Percentiles rank a stretch among this genome's conserved stretches.
These are phyloP conservation scores for Metschnikowia noctiluminum DNA, from an alignment of 805 yeast species.

Conservation along the genomic window DNA sequence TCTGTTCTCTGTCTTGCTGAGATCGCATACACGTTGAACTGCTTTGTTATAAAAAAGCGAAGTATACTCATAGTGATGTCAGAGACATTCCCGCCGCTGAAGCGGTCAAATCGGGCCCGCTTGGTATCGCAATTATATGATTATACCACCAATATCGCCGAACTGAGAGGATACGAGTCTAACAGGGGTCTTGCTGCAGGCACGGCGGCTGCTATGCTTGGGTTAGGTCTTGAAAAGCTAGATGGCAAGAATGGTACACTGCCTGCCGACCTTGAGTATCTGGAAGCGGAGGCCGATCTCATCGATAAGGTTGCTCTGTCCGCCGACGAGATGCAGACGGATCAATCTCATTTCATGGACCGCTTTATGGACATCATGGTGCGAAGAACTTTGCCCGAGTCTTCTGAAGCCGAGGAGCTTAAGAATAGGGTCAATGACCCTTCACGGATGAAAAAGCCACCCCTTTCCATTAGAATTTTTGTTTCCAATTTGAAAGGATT, in stretches of 20 bases:
- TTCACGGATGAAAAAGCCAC: constrained; percentile 43
- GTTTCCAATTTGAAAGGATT: constrained; percentile 56
- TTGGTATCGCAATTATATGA: constrained; percentile 20
- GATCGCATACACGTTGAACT: background rate
- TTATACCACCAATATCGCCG: constrained; percentile 26
- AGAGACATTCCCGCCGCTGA: constrained; percentile 3
- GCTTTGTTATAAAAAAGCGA: background rate
- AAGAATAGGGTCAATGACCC: constrained; percentile 44
- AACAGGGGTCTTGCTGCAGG: constrained; percentile 36
- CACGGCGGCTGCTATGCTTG: constrained; percentile 34
- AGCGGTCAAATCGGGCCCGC: constrained; percentile 10
- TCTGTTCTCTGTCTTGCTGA: too few species aligned
- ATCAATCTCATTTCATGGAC: constrained; percentile 52
- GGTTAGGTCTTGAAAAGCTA: constrained; percentile 27
- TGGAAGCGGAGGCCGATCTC: constrained; percentile 27
- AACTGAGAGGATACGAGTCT: constrained; percentile 21
- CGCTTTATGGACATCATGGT: constrained; percentile 52
- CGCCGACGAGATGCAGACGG: constrained; percentile 24
- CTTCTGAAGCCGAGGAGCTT: constrained; percentile 46
- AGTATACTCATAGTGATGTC: constrained; percentile 1
- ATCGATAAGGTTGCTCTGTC: constrained; percentile 29
- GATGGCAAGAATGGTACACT: constrained; percentile 3
- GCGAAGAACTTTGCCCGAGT: constrained; percentile 45
- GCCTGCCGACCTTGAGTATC: constrained; percentile 10
- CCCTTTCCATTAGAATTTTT: constrained; percentile 54